Base-by-base conservation (phyloP, 2,329 filamentous ascomycete genomes). In the Fusarium musae region DNA sequence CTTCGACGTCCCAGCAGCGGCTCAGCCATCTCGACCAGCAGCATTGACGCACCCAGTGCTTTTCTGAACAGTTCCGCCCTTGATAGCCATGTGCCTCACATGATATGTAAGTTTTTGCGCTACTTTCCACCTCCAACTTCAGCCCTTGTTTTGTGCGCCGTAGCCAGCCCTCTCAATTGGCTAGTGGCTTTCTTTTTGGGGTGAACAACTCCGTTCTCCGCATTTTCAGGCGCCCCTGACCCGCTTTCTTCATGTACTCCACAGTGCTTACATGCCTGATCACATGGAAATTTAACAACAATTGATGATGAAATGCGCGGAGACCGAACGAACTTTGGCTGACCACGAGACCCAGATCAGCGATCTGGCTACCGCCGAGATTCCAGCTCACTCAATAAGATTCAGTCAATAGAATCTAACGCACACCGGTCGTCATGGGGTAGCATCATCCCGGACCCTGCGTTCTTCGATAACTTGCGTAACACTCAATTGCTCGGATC, bases 21-120 rank as follows among this genome's bases (percentile, higher is more conserved):
- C 40, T 80, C 81, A 37, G 79, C 73, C 39, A 79, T 81, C 53
- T 80, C 80, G 46, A 78, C 79, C 57, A 78, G 77, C 70, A 80
- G 79, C 69, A 74, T 78, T 54, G 75, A 81, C 53, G 78, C 77
- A 16, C 73, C 71, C 37, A 70, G 72, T 46, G 66, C 71, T 43
- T 78, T 77, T 47, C 72, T 79, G 37, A 74, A 74, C 70, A 78
- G 75, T 70, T 75, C 76, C 40, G 76, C 70, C 53, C 72, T 81
- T 52, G 84, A 87, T 46, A 82, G 81, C 77, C 86, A 87, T 73
- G 82, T 85, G 64, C 83, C 85, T 73, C 84, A 86, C 78, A 81
- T 85, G 77, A 81, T 86, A 73, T 85, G 86, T 87, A 84, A 84
- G 85, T 84, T 66, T 73, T 66, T 66, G 37, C 26, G 36, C 36